Conservation (phyloP, 225 moss, liverwort and hornwort species). For the Ulota crispa region DNA sequence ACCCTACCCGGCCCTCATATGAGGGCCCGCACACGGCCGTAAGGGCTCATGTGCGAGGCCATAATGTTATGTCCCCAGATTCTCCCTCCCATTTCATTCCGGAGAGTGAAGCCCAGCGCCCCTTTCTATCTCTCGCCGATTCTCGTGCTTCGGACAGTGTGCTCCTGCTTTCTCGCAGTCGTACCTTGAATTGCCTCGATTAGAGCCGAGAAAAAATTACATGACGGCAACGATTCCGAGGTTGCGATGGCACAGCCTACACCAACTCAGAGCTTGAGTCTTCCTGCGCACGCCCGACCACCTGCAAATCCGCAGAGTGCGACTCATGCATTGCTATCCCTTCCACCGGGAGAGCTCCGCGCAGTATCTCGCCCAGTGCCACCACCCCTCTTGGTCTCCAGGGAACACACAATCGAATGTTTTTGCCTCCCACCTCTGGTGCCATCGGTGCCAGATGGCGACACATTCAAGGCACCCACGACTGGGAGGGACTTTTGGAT, state of each 20-base stretch:
- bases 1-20: too few species aligned
- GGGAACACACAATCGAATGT: slow-evolving; percentile 38
- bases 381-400: slow-evolving; percentile 42
- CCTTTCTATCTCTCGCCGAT: background rate
- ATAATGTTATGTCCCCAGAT: too few species aligned
- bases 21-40: too few species aligned
- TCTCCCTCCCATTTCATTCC: too few species aligned
- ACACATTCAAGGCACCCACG: slow-evolving; percentile 46
- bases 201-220: background rate
- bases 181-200: background rate
- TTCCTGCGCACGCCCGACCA: background rate
- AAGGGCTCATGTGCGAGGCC: too few species aligned
- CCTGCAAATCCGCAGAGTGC: background rate
- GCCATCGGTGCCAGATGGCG: slow-evolving; percentile 33
- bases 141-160: background rate
- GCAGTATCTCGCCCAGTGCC: background rate
- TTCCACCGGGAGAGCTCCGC: background rate
- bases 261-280: background rate
- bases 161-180: background rate
- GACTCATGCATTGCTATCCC: background rate
- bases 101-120: too few species aligned
- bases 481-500: slow-evolving; percentile 50
- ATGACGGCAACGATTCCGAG: background rate
- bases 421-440: background rate
- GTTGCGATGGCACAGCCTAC: slow-evolving; percentile 11